A percentile compares a stretch with the other conserved stretches of the same genome.
Conservation (phyloP, 2,329 filamentous ascomycete genomes). For the Diplodia intermedia region DNA sequence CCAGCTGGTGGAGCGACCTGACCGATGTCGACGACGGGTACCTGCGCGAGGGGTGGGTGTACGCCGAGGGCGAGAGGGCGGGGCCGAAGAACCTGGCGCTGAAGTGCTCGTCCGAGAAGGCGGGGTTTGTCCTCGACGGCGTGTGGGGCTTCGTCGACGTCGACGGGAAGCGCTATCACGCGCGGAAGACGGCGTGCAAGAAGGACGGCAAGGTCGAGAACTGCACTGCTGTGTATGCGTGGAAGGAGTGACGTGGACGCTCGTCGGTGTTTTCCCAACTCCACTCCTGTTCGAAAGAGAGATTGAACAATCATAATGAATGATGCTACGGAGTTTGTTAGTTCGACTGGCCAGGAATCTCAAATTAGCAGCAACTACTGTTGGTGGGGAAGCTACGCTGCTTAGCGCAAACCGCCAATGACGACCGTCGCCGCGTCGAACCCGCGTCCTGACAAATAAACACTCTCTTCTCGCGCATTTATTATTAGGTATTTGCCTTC, state of each 20-base stretch:
- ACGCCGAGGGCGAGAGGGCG: neutral
- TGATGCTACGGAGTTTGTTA: too few relatives aligned
- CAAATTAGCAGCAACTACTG: too few relatives aligned
- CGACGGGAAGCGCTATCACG: slow-evolving; percentile 9
- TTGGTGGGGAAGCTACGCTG: neutral
- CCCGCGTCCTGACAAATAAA: neutral
- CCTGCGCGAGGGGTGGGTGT: slow-evolving; percentile 8
- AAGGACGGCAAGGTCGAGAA: slow-evolving; percentile 1
- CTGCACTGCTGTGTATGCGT: neutral
- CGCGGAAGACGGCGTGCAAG: slow-evolving; percentile 1
- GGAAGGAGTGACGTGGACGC: neutral
- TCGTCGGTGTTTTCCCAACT: neutral
- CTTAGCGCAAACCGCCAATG: neutral
- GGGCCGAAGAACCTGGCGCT: slow-evolving; percentile 2
- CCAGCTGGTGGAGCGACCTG: slow-evolving; percentile 8
- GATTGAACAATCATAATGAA: too few relatives aligned
- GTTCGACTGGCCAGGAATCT: too few relatives aligned
- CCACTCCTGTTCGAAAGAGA: neutral
- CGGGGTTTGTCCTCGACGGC: neutral
- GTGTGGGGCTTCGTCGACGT: slow-evolving; percentile 16
- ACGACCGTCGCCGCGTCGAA: neutral
- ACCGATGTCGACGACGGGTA: slow-evolving; percentile 2
- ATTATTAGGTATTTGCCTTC: too few relatives aligned
- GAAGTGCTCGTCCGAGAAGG: neutral
- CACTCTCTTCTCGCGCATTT: neutral